Conservation (phyloP, 305 asterid species). For the Fraxinus angustifolia region DNA sequence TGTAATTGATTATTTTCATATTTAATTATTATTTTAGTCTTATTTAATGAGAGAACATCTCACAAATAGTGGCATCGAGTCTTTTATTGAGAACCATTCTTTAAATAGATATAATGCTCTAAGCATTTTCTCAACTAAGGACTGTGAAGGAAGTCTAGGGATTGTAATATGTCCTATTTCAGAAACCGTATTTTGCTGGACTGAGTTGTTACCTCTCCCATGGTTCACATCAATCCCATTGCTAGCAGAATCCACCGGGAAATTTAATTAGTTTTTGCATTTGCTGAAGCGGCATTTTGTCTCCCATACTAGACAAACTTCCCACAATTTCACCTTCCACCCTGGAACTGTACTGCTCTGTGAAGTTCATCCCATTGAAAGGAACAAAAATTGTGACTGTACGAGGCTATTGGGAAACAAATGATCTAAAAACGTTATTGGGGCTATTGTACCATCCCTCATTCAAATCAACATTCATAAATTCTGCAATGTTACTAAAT, state of each 20-base stretch:
- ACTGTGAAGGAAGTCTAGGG: no score
- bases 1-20: no score
- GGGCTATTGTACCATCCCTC: constrained; percentile 63
- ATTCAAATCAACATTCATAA: constrained; percentile 54
- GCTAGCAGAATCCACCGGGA: constrained; percentile 29
- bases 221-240: constrained; percentile 33
- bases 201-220: constrained; percentile 27
- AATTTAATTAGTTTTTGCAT: constrained; percentile 31
- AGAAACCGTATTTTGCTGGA: constrained; percentile 22
- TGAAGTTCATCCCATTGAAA: constrained; percentile 45
- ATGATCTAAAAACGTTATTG: constrained; percentile 35
- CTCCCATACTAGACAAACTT: constrained; percentile 28
- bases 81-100: no score
- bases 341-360: constrained; percentile 36
- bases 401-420: constrained; percentile 22
- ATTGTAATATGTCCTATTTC: constrained; percentile 15
- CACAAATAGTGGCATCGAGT: no score
- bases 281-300: constrained; percentile 33
- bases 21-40: no score
- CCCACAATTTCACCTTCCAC: constrained; percentile 34
- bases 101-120: no score
- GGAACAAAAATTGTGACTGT: constrained; percentile 32
- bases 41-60: no score
- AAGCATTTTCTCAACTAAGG: no score
- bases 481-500: constrained; percentile 37